Base-by-base conservation (phyloP, 805 yeast genomes). In the Barnettozyma siamensis region DNA sequence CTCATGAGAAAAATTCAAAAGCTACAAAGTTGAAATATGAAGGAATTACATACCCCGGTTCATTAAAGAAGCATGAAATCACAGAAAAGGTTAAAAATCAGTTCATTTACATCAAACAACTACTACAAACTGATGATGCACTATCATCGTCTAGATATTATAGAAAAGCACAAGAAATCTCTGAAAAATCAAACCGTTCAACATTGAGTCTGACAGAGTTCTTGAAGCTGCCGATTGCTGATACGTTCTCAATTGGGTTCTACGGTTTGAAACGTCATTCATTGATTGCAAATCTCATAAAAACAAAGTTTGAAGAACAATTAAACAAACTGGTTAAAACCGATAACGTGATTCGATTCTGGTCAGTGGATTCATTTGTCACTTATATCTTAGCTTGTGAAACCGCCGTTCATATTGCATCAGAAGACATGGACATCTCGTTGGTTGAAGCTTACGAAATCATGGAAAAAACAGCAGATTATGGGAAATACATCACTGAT, bases 371-470 rank as follows among this genome's bases (percentile, higher is more conserved):
- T 18, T 73, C 74, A 40, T 83, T 80, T 53, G 60, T 72, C 3
- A 66, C 73, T 15, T 78, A 75, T 50, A 79, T 82, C 2, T 57
- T 83, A 19, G 78, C 85, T 7, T 80, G 83, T 21, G 89, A 83
- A 49, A 56, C 83, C 6, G 66, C 79, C 4, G 60, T 76, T 7
- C 60, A 77, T 24, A 50, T 80, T 17, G 70, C 75, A 7, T 65
- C 69, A 54, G 68, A 70, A 4, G 82, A 79, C 45, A 49, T 67
- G 58, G 41, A 50, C 2, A 43, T 65, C 29, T 51, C 58, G n/a
- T 48, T 70, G 13, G 69, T 63, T 2, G 59, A 62, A 18, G 83
- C 81, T 0, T 73, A 72, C 45, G 64, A 63, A 12, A 50, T 74
- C 13, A 62, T 81, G 54, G 64, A 62, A 29, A 56, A 61, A 3